Conservation (phyloP, 306 rosid genomes). For the Parietaria judaica region DNA sequence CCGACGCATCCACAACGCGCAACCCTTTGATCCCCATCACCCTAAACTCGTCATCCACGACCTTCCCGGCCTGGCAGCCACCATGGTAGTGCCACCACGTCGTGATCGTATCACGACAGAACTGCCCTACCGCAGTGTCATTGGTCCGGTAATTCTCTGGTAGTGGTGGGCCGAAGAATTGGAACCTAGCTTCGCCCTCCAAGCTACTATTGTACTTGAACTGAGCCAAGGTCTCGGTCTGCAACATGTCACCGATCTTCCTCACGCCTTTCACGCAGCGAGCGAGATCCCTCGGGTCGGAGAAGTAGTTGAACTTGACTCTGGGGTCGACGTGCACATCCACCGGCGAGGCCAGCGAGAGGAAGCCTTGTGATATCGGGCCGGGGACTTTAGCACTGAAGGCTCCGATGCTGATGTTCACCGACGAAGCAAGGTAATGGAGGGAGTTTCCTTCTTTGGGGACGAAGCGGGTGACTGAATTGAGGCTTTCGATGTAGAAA, state of each 20-base stretch:
- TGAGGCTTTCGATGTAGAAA: neutral
- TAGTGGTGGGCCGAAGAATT: constrained; percentile 1
- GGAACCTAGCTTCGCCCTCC: neutral
- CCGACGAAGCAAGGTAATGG: neutral
- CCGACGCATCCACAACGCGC: constrained; percentile 19
- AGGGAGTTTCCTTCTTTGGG: neutral
- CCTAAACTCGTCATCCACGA: constrained; percentile 17
- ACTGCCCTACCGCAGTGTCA: neutral
- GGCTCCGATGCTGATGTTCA: neutral
- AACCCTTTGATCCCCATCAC: constrained; percentile 6
- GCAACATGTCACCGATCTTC: neutral
- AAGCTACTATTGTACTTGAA: neutral
- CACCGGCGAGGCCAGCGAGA: neutral
- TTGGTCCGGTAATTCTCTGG: neutral
- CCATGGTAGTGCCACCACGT: constrained; percentile 29
- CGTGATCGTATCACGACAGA: constrained; percentile 6
- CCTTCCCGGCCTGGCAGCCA: constrained; percentile 16
- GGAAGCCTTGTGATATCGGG: constrained; percentile 5
- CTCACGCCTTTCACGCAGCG: neutral
- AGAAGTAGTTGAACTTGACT: constrained; percentile 14
- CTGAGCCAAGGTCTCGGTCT: neutral
- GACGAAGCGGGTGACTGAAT: neutral
- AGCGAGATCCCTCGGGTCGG: constrained; percentile 8
- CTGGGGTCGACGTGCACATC: neutral
- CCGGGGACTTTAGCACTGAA: neutral